phyloP scores from a whole-genome alignment of 1,139 yeast genomes.

The Schizosaccharomyces versatilis region DNA sequence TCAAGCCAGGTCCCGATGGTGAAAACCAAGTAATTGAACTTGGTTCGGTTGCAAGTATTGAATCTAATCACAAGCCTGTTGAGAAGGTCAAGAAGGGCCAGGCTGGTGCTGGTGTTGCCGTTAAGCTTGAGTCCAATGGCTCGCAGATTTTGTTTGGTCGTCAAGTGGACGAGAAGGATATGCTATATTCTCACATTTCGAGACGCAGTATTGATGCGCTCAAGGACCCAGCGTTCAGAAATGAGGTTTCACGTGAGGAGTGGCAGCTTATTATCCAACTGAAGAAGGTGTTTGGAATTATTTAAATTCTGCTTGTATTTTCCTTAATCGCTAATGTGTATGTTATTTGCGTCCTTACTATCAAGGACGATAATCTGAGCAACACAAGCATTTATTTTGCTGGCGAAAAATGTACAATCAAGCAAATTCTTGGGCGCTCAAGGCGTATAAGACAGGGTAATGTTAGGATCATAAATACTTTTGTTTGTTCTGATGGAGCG shows the following conservation, averaged over 20 bases:
- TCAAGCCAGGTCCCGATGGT: conserved; percentile 67
- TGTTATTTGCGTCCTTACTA: too few relatives aligned
- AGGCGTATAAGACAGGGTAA: too few relatives aligned
- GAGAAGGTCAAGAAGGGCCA: conserved; percentile 78
- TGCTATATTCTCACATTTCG: conserved; percentile 63
- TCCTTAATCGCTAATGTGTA: neutral
- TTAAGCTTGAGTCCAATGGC: conserved; percentile 77
- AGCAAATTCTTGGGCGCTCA: too few relatives aligned
- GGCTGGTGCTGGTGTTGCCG: conserved; percentile 93
- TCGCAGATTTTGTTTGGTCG: conserved; percentile 93
- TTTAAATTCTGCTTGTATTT: conserved; percentile 19
- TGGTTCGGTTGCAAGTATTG: conserved; percentile 27
- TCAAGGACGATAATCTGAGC: too few relatives aligned
- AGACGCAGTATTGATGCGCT: conserved; percentile 88
- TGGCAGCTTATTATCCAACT: conserved; percentile 79
- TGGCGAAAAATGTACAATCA: too few relatives aligned
- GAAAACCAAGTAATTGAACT: conserved; percentile 37
- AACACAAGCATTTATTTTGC: too few relatives aligned
- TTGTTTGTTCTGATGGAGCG: too few relatives aligned
- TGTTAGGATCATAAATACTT: too few relatives aligned
- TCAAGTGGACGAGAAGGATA: conserved; percentile 85
- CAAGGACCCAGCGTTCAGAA: conserved; percentile 94
- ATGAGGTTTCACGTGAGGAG: conserved; percentile 77
- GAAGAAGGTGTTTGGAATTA: conserved; percentile 67
- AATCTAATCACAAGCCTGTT: conserved; percentile 75